Base-by-base conservation (phyloP, 371 early-diverging fungal species). In the Phascolomyces articulosus region DNA sequence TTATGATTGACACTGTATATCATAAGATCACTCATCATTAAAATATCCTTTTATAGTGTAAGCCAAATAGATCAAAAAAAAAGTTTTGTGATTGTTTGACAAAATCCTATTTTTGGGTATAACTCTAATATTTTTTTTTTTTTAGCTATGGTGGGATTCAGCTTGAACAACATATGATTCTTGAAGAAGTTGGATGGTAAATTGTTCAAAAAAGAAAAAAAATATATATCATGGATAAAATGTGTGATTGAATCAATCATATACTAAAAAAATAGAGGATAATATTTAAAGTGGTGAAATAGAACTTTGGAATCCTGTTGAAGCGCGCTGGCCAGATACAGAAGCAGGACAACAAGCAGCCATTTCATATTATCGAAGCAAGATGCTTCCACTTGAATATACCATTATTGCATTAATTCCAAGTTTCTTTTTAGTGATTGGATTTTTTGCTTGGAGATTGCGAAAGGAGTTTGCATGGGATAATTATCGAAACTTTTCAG, bases 391-490 rank as follows among this genome's bases (percentile, higher is more conserved):
- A 1, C 62, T 83, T 28, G 83, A 83, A 55, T 83, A 77, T 57
- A 69, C 75, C 21, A 83, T 83, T 27, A 83, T 83, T 65, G 83
- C 65, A n/a, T 58, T 83, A 41, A 83, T 83, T 49, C 83, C 83
- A 1, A 48, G 60, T 11, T 83, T 76, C 59, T 83, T 83, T 56
- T 21, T 80, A n/a, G 60, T 67, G 7, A 56, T 83, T 40, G 67
- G 73, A 15, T 78, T 57, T 40, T 71, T 78, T 55, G 77, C 71
- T 10, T 83, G 76, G 77, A 64, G 74, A 40, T 53, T 83, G 20
- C 78, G 80, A 27, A 83, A 80, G 53, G 73, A 74, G 27, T 83
- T 83, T 63, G 83, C 83, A 51, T 83, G 83, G 83, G 83, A 83
- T 55, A 83, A 83, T 40, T 83, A 83, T 57, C 68, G 80, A 41